A percentile compares a stretch with the other conserved stretches of the same genome.
phyloP scores from a whole-genome alignment of 2,329 filamentous ascomycete species.

The Elsinoe perseae region DNA sequence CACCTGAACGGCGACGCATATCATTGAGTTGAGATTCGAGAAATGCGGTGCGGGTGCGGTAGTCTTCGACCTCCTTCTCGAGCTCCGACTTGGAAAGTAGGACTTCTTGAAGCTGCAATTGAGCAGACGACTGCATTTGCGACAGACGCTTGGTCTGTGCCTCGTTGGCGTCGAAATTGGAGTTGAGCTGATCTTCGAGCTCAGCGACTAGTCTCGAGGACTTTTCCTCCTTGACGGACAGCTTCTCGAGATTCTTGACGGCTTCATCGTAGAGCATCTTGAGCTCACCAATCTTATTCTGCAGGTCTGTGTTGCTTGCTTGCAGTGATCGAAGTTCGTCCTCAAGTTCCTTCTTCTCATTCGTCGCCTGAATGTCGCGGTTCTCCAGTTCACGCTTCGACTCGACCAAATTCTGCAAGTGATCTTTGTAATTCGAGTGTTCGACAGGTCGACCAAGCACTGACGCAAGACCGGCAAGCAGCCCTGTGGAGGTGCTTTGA shows the following conservation, averaged over 20 bases:
- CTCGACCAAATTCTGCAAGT: constrained; percentile 38
- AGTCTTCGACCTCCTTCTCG: constrained; percentile 65
- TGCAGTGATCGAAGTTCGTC: constrained; percentile 37
- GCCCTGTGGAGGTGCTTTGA: constrained; percentile 51
- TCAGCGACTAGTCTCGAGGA: constrained; percentile 88
- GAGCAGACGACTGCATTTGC: constrained; percentile 46
- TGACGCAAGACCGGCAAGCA: constrained; percentile 55
- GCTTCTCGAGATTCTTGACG: constrained; percentile 49
- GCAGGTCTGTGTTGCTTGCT: constrained; percentile 33
- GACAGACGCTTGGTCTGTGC: constrained; percentile 77
- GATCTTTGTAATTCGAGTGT: constrained; percentile 34
- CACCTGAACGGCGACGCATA: constrained; percentile 28
- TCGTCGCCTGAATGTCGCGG: constrained; percentile 37
- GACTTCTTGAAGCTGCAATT: constrained; percentile 35
- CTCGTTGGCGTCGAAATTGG: constrained; percentile 90
- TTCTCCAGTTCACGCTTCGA: constrained; percentile 38
- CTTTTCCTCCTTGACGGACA: constrained; percentile 69
- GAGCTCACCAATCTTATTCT: constrained; percentile 39
- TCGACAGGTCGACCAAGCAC: constrained; percentile 57
- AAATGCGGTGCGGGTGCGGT: constrained; percentile 62
- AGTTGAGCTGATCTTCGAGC: constrained; percentile 91
- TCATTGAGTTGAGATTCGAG: constrained; percentile 66
- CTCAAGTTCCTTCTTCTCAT: constrained; percentile 36
- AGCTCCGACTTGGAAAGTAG: constrained; percentile 37
- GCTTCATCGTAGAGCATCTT: constrained; percentile 47